Conservation (phyloP, 2,329 filamentous ascomycete genomes). For the Acephala macrosclerotiorum region DNA sequence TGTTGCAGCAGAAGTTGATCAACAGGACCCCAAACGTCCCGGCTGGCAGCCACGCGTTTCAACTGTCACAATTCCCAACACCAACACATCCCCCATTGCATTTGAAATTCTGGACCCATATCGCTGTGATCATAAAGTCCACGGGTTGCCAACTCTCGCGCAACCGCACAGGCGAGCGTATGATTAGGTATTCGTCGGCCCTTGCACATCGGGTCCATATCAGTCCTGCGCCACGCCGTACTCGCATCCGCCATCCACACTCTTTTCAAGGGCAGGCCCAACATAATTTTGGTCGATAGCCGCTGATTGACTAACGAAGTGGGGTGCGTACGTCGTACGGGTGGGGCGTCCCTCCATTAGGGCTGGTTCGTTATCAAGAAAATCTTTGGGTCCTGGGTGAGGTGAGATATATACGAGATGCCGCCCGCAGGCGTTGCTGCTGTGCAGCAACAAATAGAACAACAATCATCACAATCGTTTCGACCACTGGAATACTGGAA, state of each 20-base stretch:
- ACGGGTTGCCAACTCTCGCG: not conserved
- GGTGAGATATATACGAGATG: slow-evolving; percentile 10
- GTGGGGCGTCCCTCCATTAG: not conserved
- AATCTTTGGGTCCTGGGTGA: not conserved
- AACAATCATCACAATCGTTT: slow-evolving; percentile 28
- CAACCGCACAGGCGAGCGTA: not conserved
- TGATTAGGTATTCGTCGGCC: not conserved
- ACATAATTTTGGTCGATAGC: not conserved
- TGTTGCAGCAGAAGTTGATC: not conserved
- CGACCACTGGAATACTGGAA: slow-evolving; percentile 38
- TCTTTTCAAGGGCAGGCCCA: not conserved
- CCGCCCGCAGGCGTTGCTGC: not conserved
- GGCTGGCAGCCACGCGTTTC: not conserved
- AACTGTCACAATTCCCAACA: not conserved
- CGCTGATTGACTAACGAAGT: not conserved
- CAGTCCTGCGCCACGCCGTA: not conserved
- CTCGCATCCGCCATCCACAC: not conserved
- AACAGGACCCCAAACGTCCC: not conserved
- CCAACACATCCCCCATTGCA: not conserved
- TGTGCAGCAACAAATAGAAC: slow-evolving; percentile 20
- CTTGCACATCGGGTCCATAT: slow-evolving; percentile 7
- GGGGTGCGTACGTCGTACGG: slow-evolving; percentile 6
- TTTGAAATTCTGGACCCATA: not conserved
- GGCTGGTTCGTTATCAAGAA: slow-evolving; percentile 5
- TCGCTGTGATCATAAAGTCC: not conserved